Evolutionary conservation across 352 stramenopile genomes (phyloP), one percentile per base, ranked within the genome.

Genomic region (Aphanomyces euteiches): DNA sequence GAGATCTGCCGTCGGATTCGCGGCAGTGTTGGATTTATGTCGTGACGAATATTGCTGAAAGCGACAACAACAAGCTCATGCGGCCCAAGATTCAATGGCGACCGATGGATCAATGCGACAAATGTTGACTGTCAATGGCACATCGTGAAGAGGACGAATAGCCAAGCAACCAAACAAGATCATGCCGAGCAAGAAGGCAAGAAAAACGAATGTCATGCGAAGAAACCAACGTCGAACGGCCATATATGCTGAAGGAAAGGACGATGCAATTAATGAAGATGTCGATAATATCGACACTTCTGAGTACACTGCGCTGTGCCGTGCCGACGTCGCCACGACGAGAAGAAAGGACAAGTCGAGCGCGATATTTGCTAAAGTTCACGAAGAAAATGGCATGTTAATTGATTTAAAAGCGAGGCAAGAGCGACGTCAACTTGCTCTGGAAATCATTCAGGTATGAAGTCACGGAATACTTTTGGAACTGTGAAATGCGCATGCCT

Each of bases 381-480:
- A 28, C 28, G 28, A 28, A 28, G 28, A 28, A 28, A 28, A 28
- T 28, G 28, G 28, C 28, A 28, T 28, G 28, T 28, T 28, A 28
- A 28, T 28, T 28, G 28, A 28, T 28, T 28, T 70, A 70, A 12
- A 70, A 70, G 7, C 64, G 64, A 47, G 64, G 64, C n/a, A 70
- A 37, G 5, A 70, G 64, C 48, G 64, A 41, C 40, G 64, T 61
- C 15, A 70, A 50, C 21, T 69, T 67, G 40, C 64, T 81, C 34
- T 75, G 74, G 43, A 93, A 73, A 56, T 82, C 88, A 50, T 80
- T 85, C 69, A 90, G 85, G 72, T 89, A 90, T 56, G 82, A 88
- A 61, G 75, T 78, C 67, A 91, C 84, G n/a, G 85, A 93, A 74
- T 90, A 92, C 67, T 90, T 89, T 56, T 85, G 79, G 70, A 93